Conservation (phyloP, 306 rosid species). For the Prinsepia uniflora region DNA sequence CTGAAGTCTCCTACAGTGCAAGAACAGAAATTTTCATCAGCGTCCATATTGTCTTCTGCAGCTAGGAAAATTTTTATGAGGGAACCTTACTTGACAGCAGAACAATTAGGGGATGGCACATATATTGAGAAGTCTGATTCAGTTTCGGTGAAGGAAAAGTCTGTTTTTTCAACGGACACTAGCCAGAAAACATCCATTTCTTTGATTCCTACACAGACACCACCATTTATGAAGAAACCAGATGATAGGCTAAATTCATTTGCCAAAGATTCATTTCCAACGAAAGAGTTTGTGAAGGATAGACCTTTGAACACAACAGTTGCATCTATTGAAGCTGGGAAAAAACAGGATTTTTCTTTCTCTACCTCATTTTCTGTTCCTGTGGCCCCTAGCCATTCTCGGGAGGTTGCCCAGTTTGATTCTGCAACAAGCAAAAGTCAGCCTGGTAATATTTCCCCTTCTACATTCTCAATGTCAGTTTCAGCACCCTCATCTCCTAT, state of each 20-base stretch:
- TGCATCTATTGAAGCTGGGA: slow-evolving; percentile 37
- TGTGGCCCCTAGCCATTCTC: slow-evolving; percentile 19
- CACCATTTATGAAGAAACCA: slow-evolving; percentile 30
- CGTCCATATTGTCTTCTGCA: slow-evolving; percentile 33
- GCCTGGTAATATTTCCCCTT: slow-evolving; percentile 30
- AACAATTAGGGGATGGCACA: slow-evolving; percentile 24
- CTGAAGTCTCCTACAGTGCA: slow-evolving; percentile 32
- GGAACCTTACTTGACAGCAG: slow-evolving; percentile 30
- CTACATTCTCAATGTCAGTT: slow-evolving; percentile 31
- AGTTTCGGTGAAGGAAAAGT: slow-evolving; percentile 35
- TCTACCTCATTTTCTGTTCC: slow-evolving; percentile 32
- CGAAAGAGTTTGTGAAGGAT: slow-evolving; percentile 26
- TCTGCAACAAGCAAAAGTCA: slow-evolving; percentile 29
- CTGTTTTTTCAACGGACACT: slow-evolving; percentile 25
- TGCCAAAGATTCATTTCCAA: slow-evolving; percentile 29
- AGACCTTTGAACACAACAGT: slow-evolving; percentile 29
- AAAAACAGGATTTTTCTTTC: slow-evolving; percentile 30
- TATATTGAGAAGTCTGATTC: slow-evolving; percentile 29
- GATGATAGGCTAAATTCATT: slow-evolving; percentile 33
- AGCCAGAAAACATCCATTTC: slow-evolving; percentile 31
- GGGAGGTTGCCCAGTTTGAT: slow-evolving; percentile 24
- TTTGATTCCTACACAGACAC: slow-evolving; percentile 33
- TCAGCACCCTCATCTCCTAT: slow-evolving; percentile 25
- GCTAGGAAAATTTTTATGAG: slow-evolving; percentile 23
- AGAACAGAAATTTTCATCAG: slow-evolving; percentile 31